Percentiles rank a stretch among this genome's conserved stretches.
Conservation (phyloP, 73 alveolate species). For the Breviolum minutum region DNA sequence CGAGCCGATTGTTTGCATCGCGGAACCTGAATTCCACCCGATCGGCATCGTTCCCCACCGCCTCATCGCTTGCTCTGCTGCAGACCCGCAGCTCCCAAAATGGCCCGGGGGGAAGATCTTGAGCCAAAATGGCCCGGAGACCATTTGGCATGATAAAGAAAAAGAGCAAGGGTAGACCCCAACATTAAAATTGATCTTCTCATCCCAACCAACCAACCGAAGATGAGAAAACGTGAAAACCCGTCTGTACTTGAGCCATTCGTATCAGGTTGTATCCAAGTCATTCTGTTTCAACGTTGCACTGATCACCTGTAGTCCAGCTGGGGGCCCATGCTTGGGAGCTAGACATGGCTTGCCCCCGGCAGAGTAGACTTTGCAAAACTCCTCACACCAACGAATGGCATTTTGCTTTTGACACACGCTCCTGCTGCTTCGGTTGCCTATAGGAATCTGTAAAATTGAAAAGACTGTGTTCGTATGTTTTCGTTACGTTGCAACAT, state of each 20-base stretch:
- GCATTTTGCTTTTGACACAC: no score
- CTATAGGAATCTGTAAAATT: no score
- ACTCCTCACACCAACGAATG: slow-evolving; percentile 24
- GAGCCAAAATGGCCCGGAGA: not conserved
- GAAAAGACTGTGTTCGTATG: no score
- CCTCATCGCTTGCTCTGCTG: not conserved
- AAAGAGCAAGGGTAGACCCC: not conserved
- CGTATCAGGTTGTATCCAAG: not conserved
- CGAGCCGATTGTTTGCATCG: slow-evolving; percentile 33
- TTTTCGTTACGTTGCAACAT: no score
- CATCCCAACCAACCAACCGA: no score
- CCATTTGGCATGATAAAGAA: not conserved
- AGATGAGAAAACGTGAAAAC: no score
- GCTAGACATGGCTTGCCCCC: slow-evolving; percentile 70
- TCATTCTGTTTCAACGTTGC: not conserved
- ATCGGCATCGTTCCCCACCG: slow-evolving; percentile 14
- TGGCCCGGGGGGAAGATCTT: not conserved
- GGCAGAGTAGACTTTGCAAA: slow-evolving; percentile 55
- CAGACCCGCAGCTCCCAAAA: not conserved
- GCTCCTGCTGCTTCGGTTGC: no score
- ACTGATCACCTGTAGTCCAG: no score
- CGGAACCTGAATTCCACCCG: slow-evolving; percentile 38
- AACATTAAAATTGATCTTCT: no score
- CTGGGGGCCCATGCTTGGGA: slow-evolving; percentile 16
- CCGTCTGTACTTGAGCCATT: no score